Evolutionary conservation across 1,284 basidiomycete genomes (phyloP), one percentile per base, ranked within the genome.

Genomic region (Ceratobasidium sp.): DNA sequence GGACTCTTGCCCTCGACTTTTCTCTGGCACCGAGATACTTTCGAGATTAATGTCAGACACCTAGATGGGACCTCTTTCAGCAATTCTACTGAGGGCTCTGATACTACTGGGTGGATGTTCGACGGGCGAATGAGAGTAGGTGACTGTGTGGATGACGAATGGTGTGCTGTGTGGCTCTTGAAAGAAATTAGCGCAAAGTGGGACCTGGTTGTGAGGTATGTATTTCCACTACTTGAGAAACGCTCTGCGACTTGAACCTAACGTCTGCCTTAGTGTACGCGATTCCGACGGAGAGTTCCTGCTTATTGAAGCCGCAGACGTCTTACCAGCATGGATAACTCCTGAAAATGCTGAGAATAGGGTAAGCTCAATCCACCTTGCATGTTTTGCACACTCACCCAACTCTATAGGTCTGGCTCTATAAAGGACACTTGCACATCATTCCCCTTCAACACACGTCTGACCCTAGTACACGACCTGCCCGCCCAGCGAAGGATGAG

Each of bases 241-340:
- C 36, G 60, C 67, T 19, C 75, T 64, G 0, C 72, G 57, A 75
- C 27, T 76, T 76, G 29, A 69, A 50, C 29, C 62, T 59, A 59
- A 29, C 73, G 74, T 73, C 31, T 62, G 41, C 69, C 48, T 11
- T 66, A 94, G 95, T 78, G 87, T 93, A 1, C 90, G 89, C 76
- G 97, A 99, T 83, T 91, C 93, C 3, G 97, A 99, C 82, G 98
- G 98, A 36, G 95, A 99, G 80, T 98, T 99, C 80, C 83, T 99
- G 51, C 87, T 99, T 75, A 99, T 99, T 77, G 97, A 99, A 84
- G 97, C 95, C 2, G 98, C 98, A 11, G 93, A 99, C 73, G 87
- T 86, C 62, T 85, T 99, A 11, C 97, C 97, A 3, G 84, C 87
- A 0, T 99, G 97, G 98, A 90, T 99, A 56, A 92, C 91, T 14